Evolutionary conservation across 1,139 yeast species (phyloP).

Genomic region (Suhomyces kunorum): DNA sequence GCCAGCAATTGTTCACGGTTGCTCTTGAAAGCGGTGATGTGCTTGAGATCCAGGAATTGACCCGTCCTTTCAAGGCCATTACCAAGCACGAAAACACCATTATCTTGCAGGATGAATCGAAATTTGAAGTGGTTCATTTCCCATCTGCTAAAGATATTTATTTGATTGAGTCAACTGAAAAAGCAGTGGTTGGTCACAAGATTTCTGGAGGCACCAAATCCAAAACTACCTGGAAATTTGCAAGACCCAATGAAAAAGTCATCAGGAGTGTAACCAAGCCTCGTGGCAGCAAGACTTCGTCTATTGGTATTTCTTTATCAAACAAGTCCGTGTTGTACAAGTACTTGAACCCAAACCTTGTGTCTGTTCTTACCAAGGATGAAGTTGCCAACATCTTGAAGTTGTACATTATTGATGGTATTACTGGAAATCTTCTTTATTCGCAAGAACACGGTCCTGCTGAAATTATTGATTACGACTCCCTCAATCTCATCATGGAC

Average conservation of each 20-base stretch:
- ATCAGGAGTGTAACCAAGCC: conserved; percentile 30
- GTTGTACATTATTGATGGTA: conserved; percentile 62
- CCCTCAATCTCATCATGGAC: conserved; percentile 61
- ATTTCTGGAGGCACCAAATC: conserved; percentile 19
- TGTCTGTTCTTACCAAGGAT: conserved; percentile 55
- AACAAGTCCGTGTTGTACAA: conserved; percentile 81
- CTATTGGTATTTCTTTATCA: conserved; percentile 70
- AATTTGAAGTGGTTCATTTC: conserved; percentile 1
- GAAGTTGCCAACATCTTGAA: conserved; percentile 29
- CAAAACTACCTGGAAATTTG: conserved; percentile 32
- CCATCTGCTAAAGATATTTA: conserved; percentile 16
- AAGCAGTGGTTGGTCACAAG: conserved; percentile 27
- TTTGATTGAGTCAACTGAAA: conserved; percentile 18
- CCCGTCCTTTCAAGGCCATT: neutral
- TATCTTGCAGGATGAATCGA: conserved; percentile 11
- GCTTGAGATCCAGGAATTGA: conserved; percentile 6
- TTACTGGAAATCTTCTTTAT: conserved; percentile 66
- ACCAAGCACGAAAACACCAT: neutral
- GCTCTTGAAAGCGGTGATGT: conserved; percentile 30
- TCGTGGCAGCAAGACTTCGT: conserved; percentile 50
- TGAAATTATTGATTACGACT: conserved; percentile 36
- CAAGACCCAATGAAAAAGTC: conserved; percentile 20
- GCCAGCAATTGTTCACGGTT: conserved; percentile 20
- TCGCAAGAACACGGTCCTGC: conserved; percentile 44
- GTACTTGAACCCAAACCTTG: conserved; percentile 71